Base-by-base conservation (phyloP, 805 yeast species). In the Ogataea saltuana region DNA sequence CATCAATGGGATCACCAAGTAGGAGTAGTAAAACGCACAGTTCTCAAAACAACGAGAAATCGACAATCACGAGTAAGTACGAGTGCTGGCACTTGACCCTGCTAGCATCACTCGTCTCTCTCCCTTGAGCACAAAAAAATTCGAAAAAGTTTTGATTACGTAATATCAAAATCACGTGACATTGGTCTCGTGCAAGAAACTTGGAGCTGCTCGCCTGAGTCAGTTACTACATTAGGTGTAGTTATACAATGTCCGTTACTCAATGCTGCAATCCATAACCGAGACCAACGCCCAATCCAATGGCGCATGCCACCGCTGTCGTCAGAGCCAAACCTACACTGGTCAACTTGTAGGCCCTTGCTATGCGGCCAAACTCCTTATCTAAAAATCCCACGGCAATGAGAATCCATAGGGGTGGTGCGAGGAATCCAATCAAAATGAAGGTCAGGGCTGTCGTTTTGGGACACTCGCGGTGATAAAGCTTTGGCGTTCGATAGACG, bases 391-490 rank as follows among this genome's bases (percentile, higher is more conserved):
- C 67, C 2, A 48, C 42, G 2, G 57, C 50, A 11, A 62, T 56
- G 9, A 62, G 30, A 7, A 60, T 42, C 56, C 60, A 58, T 31
- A 63, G 53, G 7, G 67, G 65, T 10, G 66, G 66, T 12, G 56
- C 55, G 12, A 63, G 10, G 16, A 55, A 34, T 4, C 63, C 54
- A 12, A 51, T 15, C 3, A 55, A 23, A 1, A 63, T 23, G 9
- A 60, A 40, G 2, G 55, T 5, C 6, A 52, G 17, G 1, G 61
- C 61, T 6, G 42, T 46, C 1, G 34, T 12, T 8, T 41, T 33
- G 3, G 57, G 39, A 32, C 60, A 56, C 9, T 13, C 15, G 3
- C 25, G 17, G 11, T 23, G n/a, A n/a, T n/a, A n/a, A n/a, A n/a
- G n/a, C n/a, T n/a, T n/a, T n/a, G n/a, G n/a, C n/a, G n/a, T n/a